Evolutionary conservation across 768 basidiomycete species (phyloP).

Genomic region (Pleurotus eryngii): DNA sequence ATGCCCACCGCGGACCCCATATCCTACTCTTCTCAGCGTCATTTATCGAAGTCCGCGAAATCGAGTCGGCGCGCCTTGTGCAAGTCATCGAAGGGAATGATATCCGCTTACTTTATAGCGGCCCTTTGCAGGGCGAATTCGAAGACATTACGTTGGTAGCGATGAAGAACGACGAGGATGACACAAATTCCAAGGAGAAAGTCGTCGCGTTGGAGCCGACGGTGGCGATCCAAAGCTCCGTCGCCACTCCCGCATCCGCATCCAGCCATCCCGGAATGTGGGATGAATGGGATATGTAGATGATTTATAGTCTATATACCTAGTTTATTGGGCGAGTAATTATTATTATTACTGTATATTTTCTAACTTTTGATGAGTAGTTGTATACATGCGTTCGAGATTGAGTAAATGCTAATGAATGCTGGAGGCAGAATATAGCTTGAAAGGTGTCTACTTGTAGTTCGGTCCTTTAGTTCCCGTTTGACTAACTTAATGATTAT

Average conservation of each 20-base stretch:
- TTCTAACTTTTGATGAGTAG: too few species aligned
- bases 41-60: constrained; percentile 73
- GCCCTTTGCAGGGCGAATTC: constrained; percentile 25
- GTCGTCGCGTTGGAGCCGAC: neutral
- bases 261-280: neutral
- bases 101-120: constrained; percentile 60
- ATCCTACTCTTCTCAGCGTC: constrained; percentile 70
- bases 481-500: too few species aligned
- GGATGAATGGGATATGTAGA: constrained; percentile 7
- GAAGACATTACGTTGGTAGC: constrained; percentile 57
- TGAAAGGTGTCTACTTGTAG: too few species aligned
- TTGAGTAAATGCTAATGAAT: too few species aligned
- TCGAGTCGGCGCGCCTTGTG: constrained; percentile 62
- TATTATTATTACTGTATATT: too few species aligned
- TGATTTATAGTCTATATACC: too few species aligned
- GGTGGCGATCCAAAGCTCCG: neutral
- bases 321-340: too few species aligned
- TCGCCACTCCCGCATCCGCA: neutral
- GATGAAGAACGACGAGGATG: constrained; percentile 35
- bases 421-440: too few species aligned
- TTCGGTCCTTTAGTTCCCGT: too few species aligned
- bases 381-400: too few species aligned
- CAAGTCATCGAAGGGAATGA: constrained; percentile 79
- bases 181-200: neutral
- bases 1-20: constrained; percentile 56